These are phyloP conservation scores for Tetraselmis striata DNA, from an alignment of 139 green algal species.

Conservation along the genomic window DNA sequence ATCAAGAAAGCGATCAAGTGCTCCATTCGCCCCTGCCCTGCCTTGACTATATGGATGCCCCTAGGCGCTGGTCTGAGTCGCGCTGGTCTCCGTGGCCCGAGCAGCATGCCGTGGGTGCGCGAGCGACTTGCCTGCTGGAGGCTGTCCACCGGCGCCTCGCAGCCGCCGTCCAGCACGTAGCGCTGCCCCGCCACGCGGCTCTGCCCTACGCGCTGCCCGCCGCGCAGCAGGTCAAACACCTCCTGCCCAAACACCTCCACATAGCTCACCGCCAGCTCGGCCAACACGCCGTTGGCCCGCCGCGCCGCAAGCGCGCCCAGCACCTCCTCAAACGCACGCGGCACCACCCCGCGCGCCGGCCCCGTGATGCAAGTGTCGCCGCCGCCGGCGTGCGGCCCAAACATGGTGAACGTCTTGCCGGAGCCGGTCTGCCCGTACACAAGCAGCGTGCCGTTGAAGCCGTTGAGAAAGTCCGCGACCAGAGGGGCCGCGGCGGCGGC, in stretches of 20 bases:
- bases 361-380: background rate
- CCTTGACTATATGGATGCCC: no score
- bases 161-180: conserved; percentile 19
- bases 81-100: no score
- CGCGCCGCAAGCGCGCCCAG: conserved; percentile 1
- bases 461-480: conserved; percentile 11
- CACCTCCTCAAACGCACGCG: conserved; percentile 14
- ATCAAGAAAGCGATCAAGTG: no score
- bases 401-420: conserved; percentile 27
- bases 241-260: conserved; percentile 23
- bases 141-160: background rate
- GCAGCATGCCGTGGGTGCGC: no score
- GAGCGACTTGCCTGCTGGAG: background rate
- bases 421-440: conserved; percentile 14
- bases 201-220: conserved; percentile 9
- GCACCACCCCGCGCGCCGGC: conserved; percentile 9
- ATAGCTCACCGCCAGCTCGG: conserved; percentile 12
- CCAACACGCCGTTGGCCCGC: background rate
- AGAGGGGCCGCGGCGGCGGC: background rate
- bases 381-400: background rate
- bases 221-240: conserved; percentile 12
- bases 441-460: conserved; percentile 13
- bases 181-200: conserved; percentile 17
- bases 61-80: no score
- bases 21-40: no score